Evolutionary conservation across 257 asterid genomes (phyloP).

Genomic region (Solanum lignicaule): DNA sequence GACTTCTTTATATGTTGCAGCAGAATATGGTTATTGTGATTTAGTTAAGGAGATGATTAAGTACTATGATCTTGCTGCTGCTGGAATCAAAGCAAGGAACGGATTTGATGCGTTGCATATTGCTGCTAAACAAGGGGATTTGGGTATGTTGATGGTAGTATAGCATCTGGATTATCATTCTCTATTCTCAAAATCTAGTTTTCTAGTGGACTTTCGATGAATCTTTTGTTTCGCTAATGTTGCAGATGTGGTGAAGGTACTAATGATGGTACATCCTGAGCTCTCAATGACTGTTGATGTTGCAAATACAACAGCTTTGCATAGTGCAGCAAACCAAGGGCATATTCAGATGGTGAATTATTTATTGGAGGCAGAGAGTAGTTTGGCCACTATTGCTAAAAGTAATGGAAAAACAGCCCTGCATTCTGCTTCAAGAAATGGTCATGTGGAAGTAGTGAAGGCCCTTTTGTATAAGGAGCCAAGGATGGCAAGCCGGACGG

Average conservation of each 20-base stretch:
- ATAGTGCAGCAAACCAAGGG: slow-evolving; percentile 36
- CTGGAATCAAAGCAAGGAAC: slow-evolving; percentile 40
- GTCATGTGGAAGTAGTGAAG: slow-evolving; percentile 28
- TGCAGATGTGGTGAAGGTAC: slow-evolving; percentile 30
- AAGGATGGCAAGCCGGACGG: slow-evolving; percentile 12
- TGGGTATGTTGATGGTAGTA: slow-evolving; percentile 20
- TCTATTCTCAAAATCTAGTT: neutral
- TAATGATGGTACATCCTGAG: slow-evolving; percentile 36
- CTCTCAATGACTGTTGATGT: slow-evolving; percentile 39
- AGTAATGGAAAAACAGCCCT: slow-evolving; percentile 42
- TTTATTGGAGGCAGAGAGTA: slow-evolving; percentile 23
- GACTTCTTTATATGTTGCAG: slow-evolving; percentile 35
- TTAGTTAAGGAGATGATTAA: slow-evolving; percentile 30
- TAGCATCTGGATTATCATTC: neutral
- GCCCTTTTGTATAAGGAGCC: slow-evolving; percentile 31
- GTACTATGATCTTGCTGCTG: slow-evolving; percentile 27
- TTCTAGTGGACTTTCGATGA: neutral
- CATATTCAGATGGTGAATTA: slow-evolving; percentile 30
- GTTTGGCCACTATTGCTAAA: slow-evolving; percentile 27
- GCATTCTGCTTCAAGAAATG: slow-evolving; percentile 45
- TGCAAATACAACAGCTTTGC: slow-evolving; percentile 38
- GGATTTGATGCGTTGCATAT: slow-evolving; percentile 47
- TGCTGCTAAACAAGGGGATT: slow-evolving; percentile 50
- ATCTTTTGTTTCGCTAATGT: neutral
- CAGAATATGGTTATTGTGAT: slow-evolving; percentile 34